These are phyloP conservation scores for Rhodosporidiobolus sp. DNA, from an alignment of 768 basidiomycete species.

Conservation along the genomic window DNA sequence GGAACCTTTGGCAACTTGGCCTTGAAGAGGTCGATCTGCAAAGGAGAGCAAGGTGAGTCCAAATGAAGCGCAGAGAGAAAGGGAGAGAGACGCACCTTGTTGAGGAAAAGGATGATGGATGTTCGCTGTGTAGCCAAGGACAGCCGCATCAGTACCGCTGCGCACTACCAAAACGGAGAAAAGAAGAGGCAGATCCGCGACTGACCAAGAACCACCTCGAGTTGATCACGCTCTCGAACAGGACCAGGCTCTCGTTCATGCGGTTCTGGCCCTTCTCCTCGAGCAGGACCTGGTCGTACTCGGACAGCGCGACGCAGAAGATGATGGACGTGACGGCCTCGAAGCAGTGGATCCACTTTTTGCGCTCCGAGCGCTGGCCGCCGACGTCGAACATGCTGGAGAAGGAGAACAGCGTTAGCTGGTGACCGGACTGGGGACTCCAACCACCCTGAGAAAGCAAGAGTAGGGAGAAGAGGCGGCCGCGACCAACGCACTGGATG, in stretches of 20 bases:
- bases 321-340: constrained; percentile 77
- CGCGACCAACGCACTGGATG: constrained; percentile 53
- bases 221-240: constrained; percentile 76
- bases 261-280: constrained; percentile 66
- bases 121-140: constrained; percentile 43
- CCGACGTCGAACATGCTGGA: constrained; percentile 70
- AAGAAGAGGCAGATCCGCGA: background rate
- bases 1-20: constrained; percentile 63
- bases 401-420: background rate
- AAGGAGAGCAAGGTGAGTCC: constrained; percentile 54
- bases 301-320: constrained; percentile 70
- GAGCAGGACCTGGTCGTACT: constrained; percentile 70
- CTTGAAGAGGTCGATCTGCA: constrained; percentile 72
- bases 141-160: too few relatives aligned
- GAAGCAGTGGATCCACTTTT: constrained; percentile 76
- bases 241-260: constrained; percentile 68
- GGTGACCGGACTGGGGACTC: too few relatives aligned
- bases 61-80: background rate
- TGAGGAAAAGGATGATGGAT: constrained; percentile 65
- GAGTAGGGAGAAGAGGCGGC: too few relatives aligned
- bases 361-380: constrained; percentile 74
- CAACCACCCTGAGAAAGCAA: too few relatives aligned
- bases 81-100: constrained; percentile 62
- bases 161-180: too few relatives aligned
- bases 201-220: constrained; percentile 66